Evolutionary conservation across 2,329 filamentous ascomycete species (phyloP).

Genomic region (Trichoderma arundinaceum): DNA sequence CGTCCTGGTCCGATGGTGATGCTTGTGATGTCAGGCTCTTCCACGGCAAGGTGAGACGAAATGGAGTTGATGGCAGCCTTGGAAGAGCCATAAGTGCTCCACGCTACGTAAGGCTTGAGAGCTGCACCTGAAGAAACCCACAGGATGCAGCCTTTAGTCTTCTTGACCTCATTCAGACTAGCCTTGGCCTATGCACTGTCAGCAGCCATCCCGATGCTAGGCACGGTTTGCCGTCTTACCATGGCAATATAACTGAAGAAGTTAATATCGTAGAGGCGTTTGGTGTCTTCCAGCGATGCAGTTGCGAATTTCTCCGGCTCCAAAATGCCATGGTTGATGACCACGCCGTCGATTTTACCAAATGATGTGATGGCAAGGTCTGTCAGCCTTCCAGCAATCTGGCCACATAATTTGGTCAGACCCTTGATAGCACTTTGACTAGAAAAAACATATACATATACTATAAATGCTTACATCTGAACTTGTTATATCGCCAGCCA

Average conservation of each 20-base stretch:
- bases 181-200: conserved; percentile 65
- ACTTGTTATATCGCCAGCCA: conserved; percentile 62
- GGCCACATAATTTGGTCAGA: conserved; percentile 2
- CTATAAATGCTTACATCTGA: conserved; percentile 49
- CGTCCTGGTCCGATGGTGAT: conserved; percentile 78
- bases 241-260: conserved; percentile 83
- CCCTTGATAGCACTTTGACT: neutral
- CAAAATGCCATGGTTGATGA: conserved; percentile 87
- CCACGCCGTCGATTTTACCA: conserved; percentile 76
- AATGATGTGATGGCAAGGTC: conserved; percentile 70
- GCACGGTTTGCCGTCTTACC: conserved; percentile 54
- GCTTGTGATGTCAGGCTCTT: conserved; percentile 77
- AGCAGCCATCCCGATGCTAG: conserved; percentile 18
- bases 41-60: conserved; percentile 71
- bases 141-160: conserved; percentile 72
- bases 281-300: conserved; percentile 75
- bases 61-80: conserved; percentile 87
- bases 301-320: conserved; percentile 76
- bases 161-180: conserved; percentile 70
- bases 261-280: conserved; percentile 77
- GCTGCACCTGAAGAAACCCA: conserved; percentile 83
- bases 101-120: conserved; percentile 67
- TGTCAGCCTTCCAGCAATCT: conserved; percentile 67
- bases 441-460: too few relatives aligned
- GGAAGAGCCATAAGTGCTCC: conserved; percentile 81